Conservation (phyloP, 2,329 filamentous ascomycete genomes). For the Botrytis pseudocinerea region DNA sequence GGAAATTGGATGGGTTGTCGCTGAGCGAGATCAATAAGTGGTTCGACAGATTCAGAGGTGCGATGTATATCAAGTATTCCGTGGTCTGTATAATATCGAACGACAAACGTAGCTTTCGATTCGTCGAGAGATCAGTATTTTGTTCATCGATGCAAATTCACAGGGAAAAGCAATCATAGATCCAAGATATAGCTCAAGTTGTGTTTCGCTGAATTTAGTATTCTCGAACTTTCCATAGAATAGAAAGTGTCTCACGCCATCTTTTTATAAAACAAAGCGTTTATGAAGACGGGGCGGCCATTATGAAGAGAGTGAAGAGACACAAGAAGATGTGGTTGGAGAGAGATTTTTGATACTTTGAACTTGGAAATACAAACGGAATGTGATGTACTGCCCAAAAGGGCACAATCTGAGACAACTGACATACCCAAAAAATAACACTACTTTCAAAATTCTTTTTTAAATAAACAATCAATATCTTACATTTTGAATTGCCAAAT, state of each 20-base stretch:
- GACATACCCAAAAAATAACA: too few species aligned
- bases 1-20: background rate
- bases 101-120: background rate
- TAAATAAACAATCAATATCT: too few species aligned
- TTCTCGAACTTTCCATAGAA: background rate
- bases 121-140: fast-evolving
- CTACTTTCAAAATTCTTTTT: too few species aligned
- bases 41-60: background rate
- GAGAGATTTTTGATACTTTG: too few species aligned
- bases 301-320: background rate
- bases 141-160: background rate
- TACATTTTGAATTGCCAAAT: too few species aligned
- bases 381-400: background rate
- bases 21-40: background rate
- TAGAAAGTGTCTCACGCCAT: background rate
- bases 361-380: background rate
- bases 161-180: background rate
- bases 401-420: too few species aligned
- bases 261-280: background rate
- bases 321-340: background rate
- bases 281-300: too few species aligned
- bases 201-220: background rate
- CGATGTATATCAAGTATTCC: background rate
- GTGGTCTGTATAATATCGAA: too few species aligned
- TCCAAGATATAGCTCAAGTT: background rate